These are phyloP conservation scores for Trypanosoma platydactyli DNA, from an alignment of 208 protist genomes.

Conservation along the genomic window DNA sequence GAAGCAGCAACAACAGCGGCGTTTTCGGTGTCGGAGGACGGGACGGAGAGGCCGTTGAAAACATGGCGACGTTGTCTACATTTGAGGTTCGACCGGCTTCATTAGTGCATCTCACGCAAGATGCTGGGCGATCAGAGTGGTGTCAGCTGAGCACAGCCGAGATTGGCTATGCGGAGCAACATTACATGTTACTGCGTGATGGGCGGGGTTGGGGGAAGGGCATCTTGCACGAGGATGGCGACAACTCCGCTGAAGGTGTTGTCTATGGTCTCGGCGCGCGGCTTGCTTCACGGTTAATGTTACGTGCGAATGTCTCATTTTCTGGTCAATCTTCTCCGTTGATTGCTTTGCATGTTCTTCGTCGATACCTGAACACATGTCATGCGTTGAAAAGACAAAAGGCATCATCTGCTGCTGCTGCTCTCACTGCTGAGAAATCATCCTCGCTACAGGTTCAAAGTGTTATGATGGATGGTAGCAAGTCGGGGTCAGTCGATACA, in stretches of 20 bases:
- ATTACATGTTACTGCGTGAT: conserved; percentile 36
- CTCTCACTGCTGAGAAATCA: neutral
- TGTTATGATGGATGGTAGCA: neutral
- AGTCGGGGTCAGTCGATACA: neutral
- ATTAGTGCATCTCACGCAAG: conserved; percentile 9
- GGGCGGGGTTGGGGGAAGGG: conserved; percentile 25
- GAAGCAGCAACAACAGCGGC: neutral
- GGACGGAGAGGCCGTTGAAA: neutral
- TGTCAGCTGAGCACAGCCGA: conserved; percentile 39
- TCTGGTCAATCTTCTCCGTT: conserved; percentile 63
- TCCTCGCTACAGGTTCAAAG: neutral
- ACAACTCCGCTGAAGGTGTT: conserved; percentile 29
- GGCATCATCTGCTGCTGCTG: neutral
- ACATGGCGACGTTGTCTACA: conserved; percentile 15
- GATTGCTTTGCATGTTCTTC: conserved; percentile 68
- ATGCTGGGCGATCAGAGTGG: conserved; percentile 26
- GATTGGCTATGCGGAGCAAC: conserved; percentile 60
- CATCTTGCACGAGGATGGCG: neutral
- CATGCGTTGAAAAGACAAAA: conserved; percentile 42
- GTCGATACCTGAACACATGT: conserved; percentile 68
- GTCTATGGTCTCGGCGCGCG: conserved; percentile 58
- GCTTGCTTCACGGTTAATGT: conserved; percentile 59
- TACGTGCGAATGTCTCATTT: conserved; percentile 66
- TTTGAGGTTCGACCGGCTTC: conserved; percentile 26
- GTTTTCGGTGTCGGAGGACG: neutral